These are phyloP conservation scores for Umbellularia californica DNA, from an alignment of 164 flowering plant genomes.

Conservation along the genomic window DNA sequence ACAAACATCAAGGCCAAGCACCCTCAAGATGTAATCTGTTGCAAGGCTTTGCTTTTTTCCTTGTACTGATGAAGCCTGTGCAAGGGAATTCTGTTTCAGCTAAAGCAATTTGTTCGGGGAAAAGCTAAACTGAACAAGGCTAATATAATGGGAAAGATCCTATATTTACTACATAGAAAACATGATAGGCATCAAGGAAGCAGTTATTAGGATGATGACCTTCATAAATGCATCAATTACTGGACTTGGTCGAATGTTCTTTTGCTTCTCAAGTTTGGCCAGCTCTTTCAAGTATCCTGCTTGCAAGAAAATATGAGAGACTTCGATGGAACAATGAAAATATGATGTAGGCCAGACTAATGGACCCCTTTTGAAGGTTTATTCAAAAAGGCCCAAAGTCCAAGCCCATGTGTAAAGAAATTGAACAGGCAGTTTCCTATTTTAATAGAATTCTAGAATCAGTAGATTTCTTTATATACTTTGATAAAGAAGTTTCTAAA, in stretches of 20 bases:
- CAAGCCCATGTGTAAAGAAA: no score
- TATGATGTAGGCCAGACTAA: no score
- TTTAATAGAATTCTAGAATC: no score
- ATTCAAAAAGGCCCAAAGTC: no score
- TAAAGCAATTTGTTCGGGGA: background rate
- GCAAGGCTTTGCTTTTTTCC: constrained; percentile 62
- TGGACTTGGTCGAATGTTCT: constrained; percentile 62
- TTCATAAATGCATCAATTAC: constrained; percentile 95
- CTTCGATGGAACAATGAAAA: background rate
- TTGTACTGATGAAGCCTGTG: constrained; percentile 70
- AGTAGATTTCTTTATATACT: no score
- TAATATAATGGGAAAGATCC: background rate
- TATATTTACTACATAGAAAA: background rate
- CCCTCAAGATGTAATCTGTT: constrained; percentile 81
- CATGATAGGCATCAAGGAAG: background rate
- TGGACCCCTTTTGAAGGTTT: no score
- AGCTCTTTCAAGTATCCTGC: constrained; percentile 56
- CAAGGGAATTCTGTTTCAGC: constrained; percentile 6
- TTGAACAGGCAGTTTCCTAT: no score
- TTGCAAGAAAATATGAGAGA: constrained; percentile 2
- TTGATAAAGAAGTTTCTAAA: no score
- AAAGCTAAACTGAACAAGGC: background rate
- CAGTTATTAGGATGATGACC: constrained; percentile 30
- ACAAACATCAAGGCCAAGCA: constrained; percentile 87
- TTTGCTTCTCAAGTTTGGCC: constrained; percentile 60